Conservation (phyloP, 2,329 filamentous ascomycete genomes). For the Colletotrichum abscissum region DNA sequence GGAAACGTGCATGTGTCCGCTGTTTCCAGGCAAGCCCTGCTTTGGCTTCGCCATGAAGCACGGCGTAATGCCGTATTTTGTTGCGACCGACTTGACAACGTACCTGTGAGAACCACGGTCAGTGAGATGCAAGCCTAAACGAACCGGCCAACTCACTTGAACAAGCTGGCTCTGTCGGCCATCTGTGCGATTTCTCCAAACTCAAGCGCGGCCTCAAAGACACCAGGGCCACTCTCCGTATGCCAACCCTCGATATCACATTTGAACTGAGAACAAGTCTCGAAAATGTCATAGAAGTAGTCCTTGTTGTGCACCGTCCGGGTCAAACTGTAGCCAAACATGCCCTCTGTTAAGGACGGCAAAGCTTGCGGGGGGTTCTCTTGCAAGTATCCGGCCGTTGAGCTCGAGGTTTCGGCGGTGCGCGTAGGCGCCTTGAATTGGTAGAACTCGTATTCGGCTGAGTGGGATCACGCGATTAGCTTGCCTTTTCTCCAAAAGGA, state of each 20-base stretch:
- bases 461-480: not conserved
- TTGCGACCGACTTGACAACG: conserved; percentile 88
- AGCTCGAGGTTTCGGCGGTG: conserved; percentile 66
- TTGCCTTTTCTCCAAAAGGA: not conserved
- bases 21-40: conserved; percentile 91
- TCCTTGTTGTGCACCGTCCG: conserved; percentile 90
- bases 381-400: conserved; percentile 79
- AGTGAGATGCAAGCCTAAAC: not conserved
- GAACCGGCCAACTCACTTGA: conserved; percentile 72
- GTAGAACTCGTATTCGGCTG: conserved; percentile 96
- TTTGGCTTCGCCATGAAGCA: conserved; percentile 99
- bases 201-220: conserved; percentile 94
- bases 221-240: conserved; percentile 91
- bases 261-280: conserved; percentile 80
- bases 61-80: conserved; percentile 89
- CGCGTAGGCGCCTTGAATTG: conserved; percentile 79
- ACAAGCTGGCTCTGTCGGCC: conserved; percentile 91
- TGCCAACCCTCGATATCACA: conserved; percentile 95
- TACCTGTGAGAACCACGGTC: conserved; percentile 60
- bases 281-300: conserved; percentile 90
- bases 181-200: conserved; percentile 89
- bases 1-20: conserved; percentile 95
- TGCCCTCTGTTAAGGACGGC: conserved; percentile 86
- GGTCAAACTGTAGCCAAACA: conserved; percentile 95
- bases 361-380: conserved; percentile 79